These are phyloP conservation scores for Fusarium austroafricanum DNA, from an alignment of 2,329 filamentous ascomycete species.

Conservation along the genomic window DNA sequence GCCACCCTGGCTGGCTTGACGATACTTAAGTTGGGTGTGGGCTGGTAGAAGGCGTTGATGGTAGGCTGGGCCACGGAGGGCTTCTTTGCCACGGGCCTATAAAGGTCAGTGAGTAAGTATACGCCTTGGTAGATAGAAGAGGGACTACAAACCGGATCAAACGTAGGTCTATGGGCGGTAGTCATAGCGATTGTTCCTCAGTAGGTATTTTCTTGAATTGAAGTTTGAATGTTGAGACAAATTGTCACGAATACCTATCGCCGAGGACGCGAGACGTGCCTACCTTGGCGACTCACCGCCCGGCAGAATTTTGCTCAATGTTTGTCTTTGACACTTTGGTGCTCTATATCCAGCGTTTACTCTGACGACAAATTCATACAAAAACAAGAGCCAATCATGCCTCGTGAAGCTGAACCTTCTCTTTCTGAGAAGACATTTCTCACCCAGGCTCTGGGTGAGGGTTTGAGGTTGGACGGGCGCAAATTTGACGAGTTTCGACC, in stretches of 20 bases:
- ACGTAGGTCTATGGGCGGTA: slow-evolving; percentile 85
- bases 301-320: slow-evolving; percentile 59
- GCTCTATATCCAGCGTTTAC: slow-evolving; percentile 4
- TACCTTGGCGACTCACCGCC: slow-evolving; percentile 54
- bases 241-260: too few relatives aligned
- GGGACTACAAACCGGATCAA: slow-evolving; percentile 79
- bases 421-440: slow-evolving; percentile 90
- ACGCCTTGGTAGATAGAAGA: background rate
- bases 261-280: slow-evolving; percentile 10
- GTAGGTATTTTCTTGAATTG: background rate
- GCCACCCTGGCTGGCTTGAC: slow-evolving; percentile 88
- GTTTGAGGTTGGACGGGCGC: slow-evolving; percentile 86
- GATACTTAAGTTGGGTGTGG: slow-evolving; percentile 90
- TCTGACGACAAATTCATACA: slow-evolving; percentile 17
- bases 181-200: slow-evolving; percentile 61
- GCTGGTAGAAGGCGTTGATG: slow-evolving; percentile 96
- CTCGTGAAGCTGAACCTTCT: slow-evolving; percentile 90
- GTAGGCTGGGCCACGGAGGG: slow-evolving; percentile 91
- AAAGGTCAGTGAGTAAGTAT: slow-evolving; percentile 48
- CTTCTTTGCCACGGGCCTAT: slow-evolving; percentile 92
- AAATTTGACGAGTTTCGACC: slow-evolving; percentile 82
- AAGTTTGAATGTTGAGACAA: slow-evolving; percentile 2
- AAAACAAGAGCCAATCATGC: slow-evolving; percentile 69
- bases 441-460: slow-evolving; percentile 81
- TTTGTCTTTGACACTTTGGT: slow-evolving; percentile 28